Evolutionary conservation across 768 basidiomycete species (phyloP), one percentile per base, ranked within the genome.

Genomic region (Artomyces pyxidatus): DNA sequence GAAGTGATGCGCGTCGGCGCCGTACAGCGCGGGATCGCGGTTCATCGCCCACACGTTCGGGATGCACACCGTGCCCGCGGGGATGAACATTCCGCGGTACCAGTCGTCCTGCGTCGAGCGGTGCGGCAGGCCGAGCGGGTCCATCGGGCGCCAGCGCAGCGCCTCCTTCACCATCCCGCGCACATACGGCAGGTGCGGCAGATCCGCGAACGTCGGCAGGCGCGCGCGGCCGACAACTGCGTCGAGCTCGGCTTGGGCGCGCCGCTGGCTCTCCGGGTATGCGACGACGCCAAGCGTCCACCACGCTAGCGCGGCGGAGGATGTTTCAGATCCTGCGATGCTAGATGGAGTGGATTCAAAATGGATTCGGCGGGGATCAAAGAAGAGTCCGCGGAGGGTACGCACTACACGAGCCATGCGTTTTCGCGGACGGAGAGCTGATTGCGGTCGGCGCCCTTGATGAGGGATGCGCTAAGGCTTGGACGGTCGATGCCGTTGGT

Each of bases 21-120:
- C 52, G 22, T 42, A 60, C 0, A 47, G 12, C 2, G 37, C 37
- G 10, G 37, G 37, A 12, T 51, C 40, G 14, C 42, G 40, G 37
- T 51, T 42, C 12, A 49, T 38, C 6, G 28, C 28, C 49, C 56
- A 53, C 19, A 37, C 8, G 35, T 66, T 68, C 6, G 59, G 55
- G 11, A 68, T 48, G 26, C 66, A 56, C 1, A 65, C 56, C 1
- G 67, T 63, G 9, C 66, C 69, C 23, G 59, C 63, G 0, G 70
- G 69, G 14, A 72, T 68, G 45, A 59, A 53, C 41, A 51, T 52
- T 4, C 54, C 61, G 30, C 55, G 48, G 38, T 65, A 67, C 41
- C 41, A 54, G 42, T 65, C 65, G 28, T 65, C 66, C 39, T 50
- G 27, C 41, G 51, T 45, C 47, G 49, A n/a, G 37, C 1, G 23